Conservation (phyloP, 805 yeast genomes). For the Suhomyces prunicola region DNA sequence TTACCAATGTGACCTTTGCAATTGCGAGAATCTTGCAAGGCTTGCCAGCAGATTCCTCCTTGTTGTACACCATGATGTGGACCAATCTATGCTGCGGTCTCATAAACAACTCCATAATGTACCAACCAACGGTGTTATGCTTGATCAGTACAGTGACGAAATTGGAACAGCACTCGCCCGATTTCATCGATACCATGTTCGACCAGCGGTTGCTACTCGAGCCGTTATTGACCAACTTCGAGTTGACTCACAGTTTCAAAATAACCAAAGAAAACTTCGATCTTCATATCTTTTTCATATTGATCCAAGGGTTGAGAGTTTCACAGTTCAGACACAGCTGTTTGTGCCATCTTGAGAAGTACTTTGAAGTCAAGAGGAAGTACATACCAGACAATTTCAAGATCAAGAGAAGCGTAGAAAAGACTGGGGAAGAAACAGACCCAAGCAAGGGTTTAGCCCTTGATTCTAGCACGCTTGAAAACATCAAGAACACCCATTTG, state of each 20-base stretch:
- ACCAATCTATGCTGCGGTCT: constrained; percentile 30
- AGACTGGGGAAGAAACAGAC: background rate
- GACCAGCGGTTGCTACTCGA: constrained; percentile 39
- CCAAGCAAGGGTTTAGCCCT: background rate
- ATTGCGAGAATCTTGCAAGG: constrained; percentile 49
- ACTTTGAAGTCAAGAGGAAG: constrained; percentile 32
- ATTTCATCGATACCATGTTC: constrained; percentile 22
- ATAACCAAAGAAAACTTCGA: constrained; percentile 50
- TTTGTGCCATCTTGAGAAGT: constrained; percentile 38
- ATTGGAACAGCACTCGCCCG: constrained; percentile 17
- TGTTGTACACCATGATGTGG: constrained; percentile 53
- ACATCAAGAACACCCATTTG: background rate
- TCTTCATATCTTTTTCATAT: constrained; percentile 43
- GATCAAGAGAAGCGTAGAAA: background rate
- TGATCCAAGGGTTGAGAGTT: constrained; percentile 56
- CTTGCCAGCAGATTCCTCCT: constrained; percentile 41
- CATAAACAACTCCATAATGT: constrained; percentile 26
- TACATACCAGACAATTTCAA: background rate
- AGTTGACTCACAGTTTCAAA: constrained; percentile 34
- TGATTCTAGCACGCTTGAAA: background rate
- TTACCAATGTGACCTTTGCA: constrained; percentile 42
- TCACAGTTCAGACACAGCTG: constrained; percentile 55
- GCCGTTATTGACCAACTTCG: constrained; percentile 40
- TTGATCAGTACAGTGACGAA: constrained; percentile 26
- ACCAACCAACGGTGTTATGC: constrained; percentile 32